These are phyloP conservation scores for Clarireedia monteithiana DNA, from an alignment of 2,329 filamentous ascomycete genomes.

Conservation along the genomic window DNA sequence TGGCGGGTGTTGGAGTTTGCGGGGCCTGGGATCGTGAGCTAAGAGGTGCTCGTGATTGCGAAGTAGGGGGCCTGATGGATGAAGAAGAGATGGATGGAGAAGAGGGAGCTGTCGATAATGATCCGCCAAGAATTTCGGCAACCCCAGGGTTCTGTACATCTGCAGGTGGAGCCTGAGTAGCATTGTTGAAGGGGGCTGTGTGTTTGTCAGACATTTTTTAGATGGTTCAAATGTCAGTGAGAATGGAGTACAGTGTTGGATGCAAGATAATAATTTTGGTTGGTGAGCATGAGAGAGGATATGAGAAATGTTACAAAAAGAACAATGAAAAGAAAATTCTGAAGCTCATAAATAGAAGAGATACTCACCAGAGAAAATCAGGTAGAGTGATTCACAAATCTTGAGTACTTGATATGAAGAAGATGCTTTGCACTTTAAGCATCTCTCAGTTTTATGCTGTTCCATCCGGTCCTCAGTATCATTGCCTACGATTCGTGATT, in stretches of 20 bases:
- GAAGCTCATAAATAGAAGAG: too few species aligned
- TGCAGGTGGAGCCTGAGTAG: neutral
- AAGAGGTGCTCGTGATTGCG: neutral
- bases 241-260: neutral
- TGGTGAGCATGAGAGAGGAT: too few species aligned
- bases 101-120: neutral
- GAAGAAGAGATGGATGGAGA: neutral
- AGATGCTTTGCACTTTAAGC: too few species aligned
- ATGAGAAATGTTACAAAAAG: too few species aligned
- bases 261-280: too few species aligned
- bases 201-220: neutral
- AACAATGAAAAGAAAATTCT: too few species aligned
- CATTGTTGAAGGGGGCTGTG: neutral
- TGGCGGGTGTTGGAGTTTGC: neutral
- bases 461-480: too few species aligned
- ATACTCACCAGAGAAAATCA: too few species aligned
- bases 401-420: too few species aligned
- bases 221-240: neutral
- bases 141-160: neutral
- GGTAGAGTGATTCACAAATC: too few species aligned
- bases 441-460: too few species aligned
- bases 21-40: neutral
- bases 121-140: neutral
- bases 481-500: too few species aligned
- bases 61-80: neutral